Conservation (phyloP, 805 yeast genomes). For the Zygoascus ofunaensis region DNA sequence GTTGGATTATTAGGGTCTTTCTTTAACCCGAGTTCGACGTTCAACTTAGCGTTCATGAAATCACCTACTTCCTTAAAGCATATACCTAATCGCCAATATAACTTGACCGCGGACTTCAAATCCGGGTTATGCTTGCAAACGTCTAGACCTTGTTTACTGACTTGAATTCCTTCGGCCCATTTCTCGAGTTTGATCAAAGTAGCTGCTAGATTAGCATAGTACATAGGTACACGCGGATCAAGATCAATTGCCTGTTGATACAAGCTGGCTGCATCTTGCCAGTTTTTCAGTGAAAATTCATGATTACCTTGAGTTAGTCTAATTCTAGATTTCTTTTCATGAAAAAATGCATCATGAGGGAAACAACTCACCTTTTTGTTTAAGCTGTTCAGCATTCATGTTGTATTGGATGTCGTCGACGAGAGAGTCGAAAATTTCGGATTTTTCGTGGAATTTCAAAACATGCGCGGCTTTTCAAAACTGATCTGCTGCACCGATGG, state of each 20-base stretch:
- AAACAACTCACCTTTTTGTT: slow-evolving; percentile 7
- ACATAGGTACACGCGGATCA: slow-evolving; percentile 9
- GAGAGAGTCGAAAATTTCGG: too few species aligned
- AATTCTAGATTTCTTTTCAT: slow-evolving; percentile 1
- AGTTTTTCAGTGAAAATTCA: slow-evolving; percentile 7
- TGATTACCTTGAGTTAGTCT: slow-evolving; percentile 14
- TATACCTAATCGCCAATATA: slow-evolving; percentile 12
- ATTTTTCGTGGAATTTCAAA: too few species aligned
- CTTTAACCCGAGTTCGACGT: slow-evolving; percentile 11
- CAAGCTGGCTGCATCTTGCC: slow-evolving; percentile 11
- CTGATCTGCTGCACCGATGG: too few species aligned
- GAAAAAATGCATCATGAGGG: background rate
- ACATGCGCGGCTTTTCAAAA: too few species aligned
- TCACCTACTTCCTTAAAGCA: slow-evolving; percentile 12
- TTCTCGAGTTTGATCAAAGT: slow-evolving; percentile 15
- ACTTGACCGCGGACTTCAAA: slow-evolving; percentile 9
- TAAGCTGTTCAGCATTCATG: slow-evolving; percentile 6
- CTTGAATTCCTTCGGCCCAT: slow-evolving; percentile 10
- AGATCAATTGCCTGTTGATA: slow-evolving; percentile 15
- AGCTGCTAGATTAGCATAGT: slow-evolving; percentile 19
- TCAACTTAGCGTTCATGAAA: slow-evolving; percentile 5
- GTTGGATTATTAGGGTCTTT: slow-evolving; percentile 9
- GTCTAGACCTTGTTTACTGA: slow-evolving; percentile 12
- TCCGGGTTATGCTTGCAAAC: background rate
- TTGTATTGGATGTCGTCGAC: background rate